These are phyloP conservation scores for Daldinia bambusicola DNA, from an alignment of 495 filamentous ascomycete genomes.

Conservation along the genomic window DNA sequence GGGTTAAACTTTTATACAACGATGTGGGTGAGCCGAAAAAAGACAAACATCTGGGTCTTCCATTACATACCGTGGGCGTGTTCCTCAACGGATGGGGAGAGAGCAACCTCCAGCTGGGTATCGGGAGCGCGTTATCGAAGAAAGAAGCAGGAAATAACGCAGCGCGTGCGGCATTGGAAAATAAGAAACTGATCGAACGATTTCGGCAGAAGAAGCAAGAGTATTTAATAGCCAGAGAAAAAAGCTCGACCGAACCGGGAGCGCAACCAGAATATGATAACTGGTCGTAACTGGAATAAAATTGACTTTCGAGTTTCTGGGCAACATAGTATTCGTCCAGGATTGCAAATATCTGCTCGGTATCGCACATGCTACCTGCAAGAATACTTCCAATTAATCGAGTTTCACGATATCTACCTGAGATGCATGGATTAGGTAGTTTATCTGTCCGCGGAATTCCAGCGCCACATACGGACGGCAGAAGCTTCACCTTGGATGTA, in stretches of 20 bases:
- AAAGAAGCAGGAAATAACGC: conserved; percentile 78
- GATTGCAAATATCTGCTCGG: too few relatives aligned
- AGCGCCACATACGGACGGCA: not conserved
- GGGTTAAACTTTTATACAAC: conserved; percentile 72
- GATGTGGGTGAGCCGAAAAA: conserved; percentile 65
- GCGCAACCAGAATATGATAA: conserved; percentile 36
- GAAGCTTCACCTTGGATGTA: not conserved
- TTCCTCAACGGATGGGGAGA: conserved; percentile 81
- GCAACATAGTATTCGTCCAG: too few relatives aligned
- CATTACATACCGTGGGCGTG: conserved; percentile 72
- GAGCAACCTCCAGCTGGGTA: conserved; percentile 69
- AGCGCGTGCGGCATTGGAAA: conserved; percentile 70
- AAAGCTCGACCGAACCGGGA: conserved; percentile 16
- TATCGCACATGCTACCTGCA: too few relatives aligned
- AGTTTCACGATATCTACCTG: not conserved
- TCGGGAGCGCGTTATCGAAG: conserved; percentile 74
- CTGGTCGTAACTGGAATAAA: conserved; percentile 24
- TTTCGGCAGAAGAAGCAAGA: conserved; percentile 63
- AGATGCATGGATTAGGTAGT: not conserved
- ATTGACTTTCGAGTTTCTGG: too few relatives aligned
- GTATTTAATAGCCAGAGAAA: conserved; percentile 29
- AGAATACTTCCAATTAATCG: too few relatives aligned
- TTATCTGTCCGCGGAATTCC: not conserved
- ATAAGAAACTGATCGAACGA: conserved; percentile 66
- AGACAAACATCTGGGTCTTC: conserved; percentile 64